phyloP scores from a whole-genome alignment of 768 basidiomycete species.

The Polyporus arcularius region DNA sequence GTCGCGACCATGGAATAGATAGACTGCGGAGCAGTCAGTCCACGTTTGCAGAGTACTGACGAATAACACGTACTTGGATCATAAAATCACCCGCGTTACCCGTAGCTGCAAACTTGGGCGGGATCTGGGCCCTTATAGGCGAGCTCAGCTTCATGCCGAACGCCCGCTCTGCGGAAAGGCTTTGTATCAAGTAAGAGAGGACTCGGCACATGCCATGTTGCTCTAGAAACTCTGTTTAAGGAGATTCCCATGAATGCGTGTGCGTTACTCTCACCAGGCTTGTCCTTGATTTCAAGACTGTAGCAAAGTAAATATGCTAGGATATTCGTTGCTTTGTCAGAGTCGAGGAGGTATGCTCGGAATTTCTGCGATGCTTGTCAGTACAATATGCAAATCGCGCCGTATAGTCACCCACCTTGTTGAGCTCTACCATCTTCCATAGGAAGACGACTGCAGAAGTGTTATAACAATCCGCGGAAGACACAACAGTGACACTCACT shows the following conservation, averaged over 20 bases:
- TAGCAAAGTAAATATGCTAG: conserved; percentile 79
- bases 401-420: conserved; percentile 61
- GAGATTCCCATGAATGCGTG: background rate
- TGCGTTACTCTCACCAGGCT: conserved; percentile 61
- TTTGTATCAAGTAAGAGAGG: conserved; percentile 89
- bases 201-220: conserved; percentile 90
- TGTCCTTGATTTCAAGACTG: conserved; percentile 89
- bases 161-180: conserved; percentile 78
- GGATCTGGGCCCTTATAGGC: conserved; percentile 64
- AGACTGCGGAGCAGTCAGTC: conserved; percentile 48
- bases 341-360: conserved; percentile 75
- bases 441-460: conserved; percentile 62
- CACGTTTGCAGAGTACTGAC: background rate
- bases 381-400: background rate
- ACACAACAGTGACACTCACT: conserved; percentile 48
- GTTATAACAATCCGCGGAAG: background rate
- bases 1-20: conserved; percentile 90
- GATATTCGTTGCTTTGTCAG: conserved; percentile 76
- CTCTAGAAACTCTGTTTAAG: conserved; percentile 46
- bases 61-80: conserved; percentile 63
- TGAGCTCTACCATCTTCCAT: conserved; percentile 92
- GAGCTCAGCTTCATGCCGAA: conserved; percentile 74
- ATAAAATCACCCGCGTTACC: conserved; percentile 86
- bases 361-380: conserved; percentile 73
- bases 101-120: conserved; percentile 72